phyloP scores from a whole-genome alignment of 2,329 filamentous ascomycete species.

The Botryotinia narcissicola region DNA sequence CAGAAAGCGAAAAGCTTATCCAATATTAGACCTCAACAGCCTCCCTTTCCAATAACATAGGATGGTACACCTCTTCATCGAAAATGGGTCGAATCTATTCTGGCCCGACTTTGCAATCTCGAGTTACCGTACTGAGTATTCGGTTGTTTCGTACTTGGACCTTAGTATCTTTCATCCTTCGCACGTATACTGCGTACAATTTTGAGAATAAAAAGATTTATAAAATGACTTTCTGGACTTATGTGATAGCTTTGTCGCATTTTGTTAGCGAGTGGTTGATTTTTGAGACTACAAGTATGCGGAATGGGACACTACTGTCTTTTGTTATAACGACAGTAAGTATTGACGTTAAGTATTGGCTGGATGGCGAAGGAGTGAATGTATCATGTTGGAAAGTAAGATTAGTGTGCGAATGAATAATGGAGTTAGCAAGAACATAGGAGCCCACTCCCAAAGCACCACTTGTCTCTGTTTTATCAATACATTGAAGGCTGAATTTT shows the following conservation, averaged over 20 bases:
- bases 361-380: not conserved
- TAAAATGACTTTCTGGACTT: constrained; percentile 60
- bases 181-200: constrained; percentile 64
- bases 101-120: not conserved
- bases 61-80: not conserved
- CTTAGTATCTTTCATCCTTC: constrained; percentile 55
- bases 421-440: not conserved
- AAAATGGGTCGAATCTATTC: not conserved
- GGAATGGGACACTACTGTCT: not conserved
- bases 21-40: not conserved
- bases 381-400: not conserved
- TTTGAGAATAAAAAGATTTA: constrained; percentile 56
- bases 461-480: not conserved
- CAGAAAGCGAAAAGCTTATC: not conserved
- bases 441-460: not conserved
- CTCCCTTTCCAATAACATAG: not conserved
- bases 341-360: not conserved
- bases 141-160: constrained; percentile 71
- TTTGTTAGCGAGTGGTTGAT: not conserved
- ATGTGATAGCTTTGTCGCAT: constrained; percentile 53
- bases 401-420: not conserved
- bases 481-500: not conserved
- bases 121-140: constrained; percentile 63
- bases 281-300: constrained; percentile 2
- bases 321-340: not conserved